These are phyloP conservation scores for Penicillium flavigenum DNA, from an alignment of 495 filamentous ascomycete species.

Conservation along the genomic window DNA sequence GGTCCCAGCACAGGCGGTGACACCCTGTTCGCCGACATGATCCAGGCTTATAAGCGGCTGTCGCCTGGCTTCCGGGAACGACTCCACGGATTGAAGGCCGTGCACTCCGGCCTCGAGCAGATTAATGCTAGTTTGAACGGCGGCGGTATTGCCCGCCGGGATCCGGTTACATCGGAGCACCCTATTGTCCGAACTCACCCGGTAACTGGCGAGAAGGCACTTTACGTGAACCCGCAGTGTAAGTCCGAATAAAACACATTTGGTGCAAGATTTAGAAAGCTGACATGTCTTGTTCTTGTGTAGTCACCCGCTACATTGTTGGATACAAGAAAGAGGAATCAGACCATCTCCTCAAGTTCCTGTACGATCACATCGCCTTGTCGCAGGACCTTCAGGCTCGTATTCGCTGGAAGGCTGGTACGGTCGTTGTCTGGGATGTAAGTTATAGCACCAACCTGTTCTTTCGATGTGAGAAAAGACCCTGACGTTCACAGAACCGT, in stretches of 20 bases:
- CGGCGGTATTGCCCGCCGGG: constrained; percentile 53
- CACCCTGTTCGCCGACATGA: constrained; percentile 61
- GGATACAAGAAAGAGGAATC: constrained; percentile 70
- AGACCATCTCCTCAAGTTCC: constrained; percentile 62
- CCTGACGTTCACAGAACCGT: constrained; percentile 54
- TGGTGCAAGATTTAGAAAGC: not conserved
- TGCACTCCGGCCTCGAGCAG: constrained; percentile 59
- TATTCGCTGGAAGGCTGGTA: constrained; percentile 56
- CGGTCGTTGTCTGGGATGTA: constrained; percentile 63
- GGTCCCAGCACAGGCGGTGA: constrained; percentile 62
- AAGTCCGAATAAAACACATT: constrained; percentile 29
- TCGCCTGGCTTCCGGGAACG: constrained; percentile 56
- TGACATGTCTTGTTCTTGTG: not conserved
- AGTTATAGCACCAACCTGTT: constrained; percentile 18
- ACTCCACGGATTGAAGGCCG: constrained; percentile 57
- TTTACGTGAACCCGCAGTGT: constrained; percentile 88
- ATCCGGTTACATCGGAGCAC: constrained; percentile 55
- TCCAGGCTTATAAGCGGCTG: constrained; percentile 55
- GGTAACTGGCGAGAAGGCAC: constrained; percentile 68
- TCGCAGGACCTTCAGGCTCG: constrained; percentile 59
- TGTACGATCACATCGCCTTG: constrained; percentile 62
- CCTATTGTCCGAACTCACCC: constrained; percentile 64
- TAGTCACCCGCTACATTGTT: constrained; percentile 60
- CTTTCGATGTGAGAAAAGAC: not conserved
- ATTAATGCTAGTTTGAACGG: constrained; percentile 48